Evolutionary conservation across 2,329 filamentous ascomycete genomes (phyloP).

Genomic region (Teratosphaeria zuluensis): DNA sequence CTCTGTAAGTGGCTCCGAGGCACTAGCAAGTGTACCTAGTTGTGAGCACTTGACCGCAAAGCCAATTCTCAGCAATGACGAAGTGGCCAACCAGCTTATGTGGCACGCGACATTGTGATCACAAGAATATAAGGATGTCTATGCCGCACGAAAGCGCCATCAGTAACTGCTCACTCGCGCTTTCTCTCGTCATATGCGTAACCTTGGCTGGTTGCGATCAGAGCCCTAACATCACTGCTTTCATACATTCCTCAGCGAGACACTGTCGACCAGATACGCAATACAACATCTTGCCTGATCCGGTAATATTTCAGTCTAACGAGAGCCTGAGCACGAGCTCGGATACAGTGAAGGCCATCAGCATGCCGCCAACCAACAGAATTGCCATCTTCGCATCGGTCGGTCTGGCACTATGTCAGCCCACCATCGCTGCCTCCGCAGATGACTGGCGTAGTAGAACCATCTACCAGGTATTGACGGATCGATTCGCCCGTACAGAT

Average conservation of each 20-base stretch:
- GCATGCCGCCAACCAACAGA: not conserved
- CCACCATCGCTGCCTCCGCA: slow-evolving; percentile 14
- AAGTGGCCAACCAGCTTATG: not conserved
- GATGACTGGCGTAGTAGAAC: slow-evolving; percentile 30
- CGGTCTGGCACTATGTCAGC: slow-evolving; percentile 12
- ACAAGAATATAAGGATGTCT: not conserved
- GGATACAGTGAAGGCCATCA: not conserved
- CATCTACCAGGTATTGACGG: slow-evolving; percentile 36
- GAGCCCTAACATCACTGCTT: not conserved
- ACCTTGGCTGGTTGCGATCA: not conserved
- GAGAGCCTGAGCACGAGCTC: not conserved
- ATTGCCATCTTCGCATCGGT: slow-evolving; percentile 6
- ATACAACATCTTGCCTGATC: not conserved
- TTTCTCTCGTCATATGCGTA: not conserved
- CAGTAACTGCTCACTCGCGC: not conserved
- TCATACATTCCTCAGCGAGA: not conserved
- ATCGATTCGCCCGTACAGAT: slow-evolving; percentile 32
- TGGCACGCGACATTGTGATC: not conserved
- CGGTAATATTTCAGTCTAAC: not conserved
- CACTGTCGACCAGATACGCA: not conserved
- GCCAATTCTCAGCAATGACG: not conserved
- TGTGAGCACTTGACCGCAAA: not conserved
- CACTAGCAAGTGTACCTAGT: not conserved
- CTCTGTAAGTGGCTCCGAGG: not conserved
- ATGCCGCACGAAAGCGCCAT: not conserved